phyloP scores from a whole-genome alignment of 495 filamentous ascomycete genomes.

The Penicillium arizonense region DNA sequence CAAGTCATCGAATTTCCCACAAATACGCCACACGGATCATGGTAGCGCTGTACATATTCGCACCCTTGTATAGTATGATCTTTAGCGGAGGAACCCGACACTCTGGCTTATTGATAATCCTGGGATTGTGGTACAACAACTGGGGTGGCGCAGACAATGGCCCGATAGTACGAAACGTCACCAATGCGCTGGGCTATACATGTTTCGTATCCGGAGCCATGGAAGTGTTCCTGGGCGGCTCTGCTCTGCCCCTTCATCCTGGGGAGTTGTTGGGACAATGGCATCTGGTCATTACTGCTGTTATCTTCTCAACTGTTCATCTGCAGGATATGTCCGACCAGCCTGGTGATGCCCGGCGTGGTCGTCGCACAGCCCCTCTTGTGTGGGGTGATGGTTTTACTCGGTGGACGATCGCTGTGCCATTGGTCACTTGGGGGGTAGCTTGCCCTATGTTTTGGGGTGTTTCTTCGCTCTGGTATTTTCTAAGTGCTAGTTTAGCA shows the following conservation, averaged over 20 bases:
- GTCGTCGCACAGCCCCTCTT: constrained; percentile 36
- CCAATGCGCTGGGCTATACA: constrained; percentile 28
- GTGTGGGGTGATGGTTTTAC: constrained; percentile 38
- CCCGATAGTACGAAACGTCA: constrained; percentile 23
- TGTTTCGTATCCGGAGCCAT: constrained; percentile 30
- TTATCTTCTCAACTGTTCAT: constrained; percentile 46
- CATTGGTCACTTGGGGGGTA: constrained; percentile 36
- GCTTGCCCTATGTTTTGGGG: constrained; percentile 31
- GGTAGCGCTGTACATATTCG: constrained; percentile 10
- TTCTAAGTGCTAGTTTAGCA: background rate
- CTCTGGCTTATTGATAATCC: constrained; percentile 17
- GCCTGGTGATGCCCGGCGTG: constrained; percentile 34
- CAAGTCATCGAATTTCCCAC: constrained; percentile 17
- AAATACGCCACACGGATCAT: constrained; percentile 18
- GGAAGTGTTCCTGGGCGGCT: constrained; percentile 17
- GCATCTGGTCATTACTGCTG: constrained; percentile 32
- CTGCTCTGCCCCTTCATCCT: background rate
- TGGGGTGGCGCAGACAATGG: constrained; percentile 23
- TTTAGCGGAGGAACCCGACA: constrained; percentile 17
- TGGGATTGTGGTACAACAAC: constrained; percentile 36
- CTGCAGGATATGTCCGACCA: constrained; percentile 45
- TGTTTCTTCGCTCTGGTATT: background rate
- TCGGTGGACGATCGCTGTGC: constrained; percentile 33
- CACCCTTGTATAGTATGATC: constrained; percentile 6
- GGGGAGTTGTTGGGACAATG: constrained; percentile 18